phyloP scores from a whole-genome alignment of 176 grass and related monocot species.

The Poa pratensis region DNA sequence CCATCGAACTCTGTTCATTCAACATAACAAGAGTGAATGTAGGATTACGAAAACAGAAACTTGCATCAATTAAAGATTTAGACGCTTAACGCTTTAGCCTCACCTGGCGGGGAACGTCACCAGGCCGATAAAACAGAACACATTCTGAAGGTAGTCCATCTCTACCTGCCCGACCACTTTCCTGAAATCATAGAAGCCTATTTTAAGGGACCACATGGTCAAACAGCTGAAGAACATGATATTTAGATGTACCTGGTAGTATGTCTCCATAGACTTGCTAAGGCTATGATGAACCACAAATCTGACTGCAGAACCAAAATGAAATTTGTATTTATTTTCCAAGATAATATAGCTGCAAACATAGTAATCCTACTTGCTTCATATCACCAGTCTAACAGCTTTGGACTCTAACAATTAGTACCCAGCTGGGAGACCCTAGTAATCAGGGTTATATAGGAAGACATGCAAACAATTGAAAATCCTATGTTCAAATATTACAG shows the following conservation, averaged over 20 bases:
- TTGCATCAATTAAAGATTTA: conserved; percentile 23
- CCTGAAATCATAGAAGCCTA: conserved; percentile 50
- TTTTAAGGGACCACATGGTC: conserved; percentile 14
- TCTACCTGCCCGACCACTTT: conserved; percentile 87
- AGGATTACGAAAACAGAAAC: conserved; percentile 33
- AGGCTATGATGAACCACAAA: conserved; percentile 98
- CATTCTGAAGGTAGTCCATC: conserved; percentile 94
- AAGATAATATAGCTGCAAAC: conserved; percentile 10
- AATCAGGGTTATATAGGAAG: conserved; percentile 17
- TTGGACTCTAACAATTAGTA: background rate
- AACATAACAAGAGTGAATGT: conserved; percentile 33
- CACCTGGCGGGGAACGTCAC: conserved; percentile 82
- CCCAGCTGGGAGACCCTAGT: background rate
- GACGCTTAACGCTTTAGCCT: conserved; percentile 29
- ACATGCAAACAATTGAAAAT: conserved; percentile 27
- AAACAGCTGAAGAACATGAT: background rate
- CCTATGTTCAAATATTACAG: conserved; percentile 25
- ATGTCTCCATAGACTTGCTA: conserved; percentile 98
- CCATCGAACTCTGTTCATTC: conserved; percentile 82
- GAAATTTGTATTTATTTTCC: conserved; percentile 24
- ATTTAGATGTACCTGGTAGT: conserved; percentile 77
- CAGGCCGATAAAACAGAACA: conserved; percentile 84
- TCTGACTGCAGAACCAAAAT: conserved; percentile 64
- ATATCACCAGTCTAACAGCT: conserved; percentile 30
- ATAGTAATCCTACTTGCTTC: conserved; percentile 21